A percentile compares a stretch with the other conserved stretches of the same genome.
Evolutionary conservation across 768 basidiomycete species (phyloP).

Genomic region (Fomitopsis pulvina): DNA sequence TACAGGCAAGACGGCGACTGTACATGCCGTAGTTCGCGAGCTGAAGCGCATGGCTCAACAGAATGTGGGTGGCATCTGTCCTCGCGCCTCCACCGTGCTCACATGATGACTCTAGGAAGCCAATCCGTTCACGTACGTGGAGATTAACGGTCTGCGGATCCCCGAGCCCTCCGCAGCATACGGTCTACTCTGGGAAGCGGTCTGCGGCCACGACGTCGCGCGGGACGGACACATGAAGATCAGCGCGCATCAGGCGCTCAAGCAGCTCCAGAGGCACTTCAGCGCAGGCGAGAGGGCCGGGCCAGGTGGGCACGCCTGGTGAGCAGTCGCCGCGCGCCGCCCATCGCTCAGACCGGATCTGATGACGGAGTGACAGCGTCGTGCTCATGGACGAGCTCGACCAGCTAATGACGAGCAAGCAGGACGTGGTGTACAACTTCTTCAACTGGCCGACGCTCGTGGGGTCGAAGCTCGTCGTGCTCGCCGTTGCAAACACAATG

Average conservation of each 20-base stretch:
- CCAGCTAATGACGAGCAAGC: slow-evolving; percentile 91
- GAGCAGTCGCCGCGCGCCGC: background rate
- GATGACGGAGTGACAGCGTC: slow-evolving; percentile 45
- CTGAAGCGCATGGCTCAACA: slow-evolving; percentile 83
- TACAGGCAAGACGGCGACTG: slow-evolving; percentile 97
- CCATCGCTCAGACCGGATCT: background rate
- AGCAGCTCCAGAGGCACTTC: slow-evolving; percentile 74
- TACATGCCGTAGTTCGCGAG: slow-evolving; percentile 87
- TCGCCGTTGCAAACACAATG: slow-evolving; percentile 98
- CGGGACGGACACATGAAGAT: slow-evolving; percentile 59
- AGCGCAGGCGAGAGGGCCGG: slow-evolving; percentile 54
- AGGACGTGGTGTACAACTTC: slow-evolving; percentile 99
- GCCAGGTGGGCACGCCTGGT: slow-evolving; percentile 88
- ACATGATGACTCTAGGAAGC: slow-evolving; percentile 57
- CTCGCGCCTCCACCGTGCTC: background rate
- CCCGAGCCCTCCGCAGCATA: slow-evolving; percentile 94
- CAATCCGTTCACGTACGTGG: slow-evolving; percentile 92
- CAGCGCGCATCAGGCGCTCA: slow-evolving; percentile 77
- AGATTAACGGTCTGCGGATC: slow-evolving; percentile 93
- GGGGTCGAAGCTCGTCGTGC: slow-evolving; percentile 84
- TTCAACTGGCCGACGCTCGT: slow-evolving; percentile 98
- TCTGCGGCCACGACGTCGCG: slow-evolving; percentile 71
- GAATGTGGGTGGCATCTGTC: slow-evolving; percentile 41
- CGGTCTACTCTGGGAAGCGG: slow-evolving; percentile 83
- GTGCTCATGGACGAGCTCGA: slow-evolving; percentile 99